Evolutionary conservation across 1,139 yeast species (phyloP), one percentile per base, ranked within the genome.

Genomic region (Taiozyma sp.): DNA sequence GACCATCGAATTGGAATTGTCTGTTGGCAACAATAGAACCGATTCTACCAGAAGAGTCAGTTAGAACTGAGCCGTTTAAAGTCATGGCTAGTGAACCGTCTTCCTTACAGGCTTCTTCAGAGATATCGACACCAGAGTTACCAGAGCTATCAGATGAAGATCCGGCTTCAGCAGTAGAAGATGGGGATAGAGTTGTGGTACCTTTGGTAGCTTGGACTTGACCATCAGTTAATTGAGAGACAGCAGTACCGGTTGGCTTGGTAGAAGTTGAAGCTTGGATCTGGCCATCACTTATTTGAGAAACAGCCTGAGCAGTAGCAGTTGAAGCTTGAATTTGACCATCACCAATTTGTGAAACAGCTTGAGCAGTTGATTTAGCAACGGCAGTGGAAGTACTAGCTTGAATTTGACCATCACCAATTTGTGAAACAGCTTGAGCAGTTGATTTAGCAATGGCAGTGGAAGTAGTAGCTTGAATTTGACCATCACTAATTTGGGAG

Each of bases 1-100:
- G 93, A 68, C 91, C 93, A 66, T 85, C 91, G 63, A 85, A 85
- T 74, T 85, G 93, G 83, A 85, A 85, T 75, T 85, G 93, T 74
- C 85, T 80, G 83, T 85, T 85, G 56, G 90, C 86, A 59, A 85
- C 91, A 69, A 85, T 84, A 52, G 89, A 81, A 64, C 91, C 91
- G 60, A 85, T 73, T 79, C 93, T 81, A 52, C 88, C 88, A 51
- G 71, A 59, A 47, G 77, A 64, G 64, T 85, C 93, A 46, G 72
- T 75, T 67, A 85, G 74, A 53, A 80, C 64, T 58, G 81, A 71
- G 48, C 68, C 75, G 46, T 74, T 67, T 63, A 85, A 76, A 32
- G 72, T 71, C 77, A 85, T 71, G 46, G 79, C 60, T 62, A 84
- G 74, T 48, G 86, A 72, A 64, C 76, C 74, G 42, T 65, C 64